These are phyloP conservation scores for Vanilla planifolia DNA, from an alignment of 106 monocot genomes.

Conservation along the genomic window DNA sequence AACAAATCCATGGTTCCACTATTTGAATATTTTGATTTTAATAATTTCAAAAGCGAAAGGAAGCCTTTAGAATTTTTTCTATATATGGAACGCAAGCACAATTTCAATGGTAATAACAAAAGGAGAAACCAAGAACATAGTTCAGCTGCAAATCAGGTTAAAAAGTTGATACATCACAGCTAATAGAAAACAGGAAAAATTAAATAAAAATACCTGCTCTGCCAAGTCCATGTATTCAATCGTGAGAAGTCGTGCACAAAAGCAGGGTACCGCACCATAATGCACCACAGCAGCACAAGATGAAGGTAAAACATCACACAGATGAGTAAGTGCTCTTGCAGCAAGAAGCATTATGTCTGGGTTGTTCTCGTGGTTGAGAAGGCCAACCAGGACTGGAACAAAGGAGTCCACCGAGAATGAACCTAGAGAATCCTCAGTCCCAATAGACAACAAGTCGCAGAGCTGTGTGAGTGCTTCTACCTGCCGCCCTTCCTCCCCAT, in stretches of 20 bases:
- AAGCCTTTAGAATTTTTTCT: too few relatives aligned
- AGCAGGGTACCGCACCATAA: conserved; percentile 87
- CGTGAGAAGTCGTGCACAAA: conserved; percentile 78
- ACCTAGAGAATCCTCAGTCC: conserved; percentile 83
- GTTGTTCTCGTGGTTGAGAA: conserved; percentile 85
- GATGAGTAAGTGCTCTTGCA: conserved; percentile 82
- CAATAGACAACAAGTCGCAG: conserved; percentile 92
- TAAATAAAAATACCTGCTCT: conserved; percentile 56
- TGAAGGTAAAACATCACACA: conserved; percentile 86
- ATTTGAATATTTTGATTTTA: too few relatives aligned
- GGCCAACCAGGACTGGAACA: conserved; percentile 84
- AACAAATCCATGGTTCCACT: too few relatives aligned
- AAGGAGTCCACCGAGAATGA: conserved; percentile 94
- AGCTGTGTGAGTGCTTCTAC: conserved; percentile 93
- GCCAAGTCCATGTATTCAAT: conserved; percentile 99
- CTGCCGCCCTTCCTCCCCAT: conserved; percentile 87
- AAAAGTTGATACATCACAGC: too few relatives aligned
- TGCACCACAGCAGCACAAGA: conserved; percentile 91
- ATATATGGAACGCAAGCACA: too few relatives aligned
- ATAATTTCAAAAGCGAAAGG: too few relatives aligned
- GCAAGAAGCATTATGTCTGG: conserved; percentile 95
- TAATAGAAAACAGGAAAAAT: background rate
- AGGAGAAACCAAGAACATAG: too few relatives aligned
- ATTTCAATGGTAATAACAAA: too few relatives aligned
- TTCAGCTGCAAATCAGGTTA: too few relatives aligned